Evolutionary conservation across 2,329 filamentous ascomycete genomes (phyloP), one percentile per base, ranked within the genome.

Genomic region (Echinosphaeria canescens): DNA sequence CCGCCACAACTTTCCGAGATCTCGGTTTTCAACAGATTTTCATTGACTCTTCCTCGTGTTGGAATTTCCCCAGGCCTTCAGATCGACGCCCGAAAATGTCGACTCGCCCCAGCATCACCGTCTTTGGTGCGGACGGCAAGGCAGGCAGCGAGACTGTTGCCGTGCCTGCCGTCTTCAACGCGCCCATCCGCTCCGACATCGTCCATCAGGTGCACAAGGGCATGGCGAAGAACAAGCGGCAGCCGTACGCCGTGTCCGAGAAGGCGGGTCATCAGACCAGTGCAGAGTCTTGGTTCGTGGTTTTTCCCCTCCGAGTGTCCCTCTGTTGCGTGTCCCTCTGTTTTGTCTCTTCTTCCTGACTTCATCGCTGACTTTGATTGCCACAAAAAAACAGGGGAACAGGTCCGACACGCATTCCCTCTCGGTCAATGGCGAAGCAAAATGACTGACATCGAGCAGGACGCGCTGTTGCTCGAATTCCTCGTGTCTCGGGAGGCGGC

Each of bases 251-350:
- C 50, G 88, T 98, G 69, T 92, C 82, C 75, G 85, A 95, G 78
- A 98, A 98, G 79, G 88, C 88, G 53, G 88, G 88, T 67, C 88
- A 98, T 67, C 88, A 98, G 69, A 98, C 88, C 54, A 92, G 81
- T 61, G 88, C 88, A 54, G 88, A 98, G 72, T 98, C 90, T 43
- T 98, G 88, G 88, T n/a, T n/a, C n/a, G n/a, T n/a, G n/a, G n/a
- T n/a, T n/a, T n/a, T n/a, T n/a, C n/a, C n/a, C n/a, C n/a, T n/a
- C n/a, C n/a, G n/a, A n/a, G n/a, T n/a, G n/a, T n/a, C n/a, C n/a
- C n/a, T n/a, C n/a, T n/a, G n/a, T n/a, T n/a, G n/a, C n/a, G n/a
- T n/a, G n/a, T n/a, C n/a, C n/a, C n/a, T n/a, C n/a, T n/a, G n/a
- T n/a, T n/a, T n/a, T n/a, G n/a, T n/a, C n/a, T n/a, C n/a, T n/a